Evolutionary conservation across 208 protist genomes (phyloP).

Genomic region (Tritrichomonas musculus): DNA sequence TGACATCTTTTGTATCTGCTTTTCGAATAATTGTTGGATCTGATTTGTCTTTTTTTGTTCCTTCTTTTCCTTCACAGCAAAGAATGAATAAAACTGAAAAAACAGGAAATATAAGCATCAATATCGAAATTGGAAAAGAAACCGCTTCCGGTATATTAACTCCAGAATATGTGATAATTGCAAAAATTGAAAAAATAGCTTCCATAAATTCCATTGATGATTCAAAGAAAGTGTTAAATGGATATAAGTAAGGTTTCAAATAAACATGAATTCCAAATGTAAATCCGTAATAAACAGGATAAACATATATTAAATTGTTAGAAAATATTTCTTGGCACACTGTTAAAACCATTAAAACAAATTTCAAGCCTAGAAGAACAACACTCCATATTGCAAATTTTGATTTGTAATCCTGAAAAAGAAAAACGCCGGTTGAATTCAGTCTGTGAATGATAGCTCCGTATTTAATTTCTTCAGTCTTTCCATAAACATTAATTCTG

Average conservation of each 20-base stretch:
- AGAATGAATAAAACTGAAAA: neutral
- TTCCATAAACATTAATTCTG: neutral
- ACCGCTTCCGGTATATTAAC: neutral
- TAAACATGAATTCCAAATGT: neutral
- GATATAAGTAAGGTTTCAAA: neutral
- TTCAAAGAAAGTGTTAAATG: neutral
- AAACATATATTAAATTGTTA: neutral
- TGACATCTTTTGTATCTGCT: neutral
- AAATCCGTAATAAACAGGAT: neutral
- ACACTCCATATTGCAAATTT: neutral
- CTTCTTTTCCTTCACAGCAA: neutral
- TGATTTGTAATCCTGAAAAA: neutral
- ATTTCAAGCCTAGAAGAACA: neutral
- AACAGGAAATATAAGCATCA: neutral
- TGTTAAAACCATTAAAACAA: neutral
- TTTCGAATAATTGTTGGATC: constrained; percentile 1
- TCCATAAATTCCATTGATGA: neutral
- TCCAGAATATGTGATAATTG: neutral
- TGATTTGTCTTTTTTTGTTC: neutral
- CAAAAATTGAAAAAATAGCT: neutral
- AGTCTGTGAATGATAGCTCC: neutral
- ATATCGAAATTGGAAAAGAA: neutral
- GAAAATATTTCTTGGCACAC: neutral
- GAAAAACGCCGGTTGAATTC: neutral
- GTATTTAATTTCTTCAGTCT: neutral